phyloP scores from a whole-genome alignment of 768 basidiomycete genomes.

The Tulasnella sp. region DNA sequence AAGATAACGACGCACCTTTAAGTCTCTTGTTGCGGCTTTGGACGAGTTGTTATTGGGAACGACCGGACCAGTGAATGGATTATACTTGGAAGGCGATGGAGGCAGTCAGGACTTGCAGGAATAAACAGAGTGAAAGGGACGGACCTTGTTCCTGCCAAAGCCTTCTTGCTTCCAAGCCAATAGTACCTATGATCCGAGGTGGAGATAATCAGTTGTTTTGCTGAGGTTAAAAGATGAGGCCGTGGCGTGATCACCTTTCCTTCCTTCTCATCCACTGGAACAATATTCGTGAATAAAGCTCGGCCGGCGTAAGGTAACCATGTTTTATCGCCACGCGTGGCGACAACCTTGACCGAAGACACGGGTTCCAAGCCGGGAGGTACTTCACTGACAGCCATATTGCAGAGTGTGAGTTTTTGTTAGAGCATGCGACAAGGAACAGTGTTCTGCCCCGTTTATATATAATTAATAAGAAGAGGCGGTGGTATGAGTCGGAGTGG shows the following conservation, averaged over 20 bases:
- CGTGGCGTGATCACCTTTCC: slow-evolving; percentile 7
- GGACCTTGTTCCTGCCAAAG: slow-evolving; percentile 14
- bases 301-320: slow-evolving; percentile 14
- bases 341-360: slow-evolving; percentile 11
- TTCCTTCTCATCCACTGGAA: slow-evolving; percentile 9
- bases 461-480: not conserved
- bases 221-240: not conserved
- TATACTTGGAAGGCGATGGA: not conserved
- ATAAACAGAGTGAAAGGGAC: too few species aligned
- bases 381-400: slow-evolving; percentile 13
- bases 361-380: slow-evolving; percentile 12
- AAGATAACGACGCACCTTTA: not conserved
- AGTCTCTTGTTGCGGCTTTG: slow-evolving; percentile 8
- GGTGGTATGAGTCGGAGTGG: too few species aligned
- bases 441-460: not conserved
- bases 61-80: slow-evolving; percentile 13
- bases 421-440: not conserved
- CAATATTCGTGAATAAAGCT: slow-evolving; percentile 10
- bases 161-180: slow-evolving; percentile 2
- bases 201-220: not conserved
- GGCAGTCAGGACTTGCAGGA: not conserved
- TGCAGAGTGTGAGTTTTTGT: not conserved
- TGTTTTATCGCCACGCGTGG: not conserved
- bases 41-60: not conserved
- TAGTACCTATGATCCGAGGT: not conserved